These are phyloP conservation scores for Neurospora africana DNA, from an alignment of 495 filamentous ascomycete genomes.

Conservation along the genomic window DNA sequence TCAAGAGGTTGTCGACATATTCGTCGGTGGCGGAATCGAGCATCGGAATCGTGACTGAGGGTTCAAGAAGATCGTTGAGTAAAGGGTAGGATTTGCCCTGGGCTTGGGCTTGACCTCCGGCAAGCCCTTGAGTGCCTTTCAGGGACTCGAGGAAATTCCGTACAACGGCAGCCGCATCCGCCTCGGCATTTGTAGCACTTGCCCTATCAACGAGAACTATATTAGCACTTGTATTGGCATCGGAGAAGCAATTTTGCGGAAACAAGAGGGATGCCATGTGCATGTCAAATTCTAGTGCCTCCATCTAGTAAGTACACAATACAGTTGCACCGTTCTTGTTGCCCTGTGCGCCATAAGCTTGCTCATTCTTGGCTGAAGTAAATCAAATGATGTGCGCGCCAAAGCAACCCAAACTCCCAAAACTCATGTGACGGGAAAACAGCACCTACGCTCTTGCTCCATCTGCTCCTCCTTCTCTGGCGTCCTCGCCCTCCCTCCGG, in stretches of 20 bases:
- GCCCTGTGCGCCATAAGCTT: constrained; percentile 8
- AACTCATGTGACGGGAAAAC: constrained; percentile 25
- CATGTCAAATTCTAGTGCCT: constrained; percentile 10
- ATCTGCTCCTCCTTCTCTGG: constrained; percentile 86
- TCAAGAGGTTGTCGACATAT: constrained; percentile 63
- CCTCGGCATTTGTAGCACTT: constrained; percentile 18
- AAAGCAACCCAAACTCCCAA: constrained; percentile 11
- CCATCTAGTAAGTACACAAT: constrained; percentile 20
- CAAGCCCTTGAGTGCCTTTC: constrained; percentile 41
- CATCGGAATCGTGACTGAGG: constrained; percentile 64
- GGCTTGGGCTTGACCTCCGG: constrained; percentile 21
- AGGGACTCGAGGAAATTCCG: constrained; percentile 84
- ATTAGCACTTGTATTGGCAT: constrained; percentile 22
- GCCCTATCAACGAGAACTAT: constrained; percentile 21
- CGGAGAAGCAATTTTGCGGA: background rate
- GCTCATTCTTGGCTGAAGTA: background rate
- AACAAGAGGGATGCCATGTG: constrained; percentile 4
- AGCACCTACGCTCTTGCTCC: constrained; percentile 98
- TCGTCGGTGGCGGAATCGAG: constrained; percentile 53
- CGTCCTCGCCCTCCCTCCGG: constrained; percentile 76
- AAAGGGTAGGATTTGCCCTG: constrained; percentile 63
- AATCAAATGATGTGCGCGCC: background rate
- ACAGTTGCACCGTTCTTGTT: background rate
- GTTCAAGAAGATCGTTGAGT: constrained; percentile 73
- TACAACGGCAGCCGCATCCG: constrained; percentile 56